These are phyloP conservation scores for Ceratobasidium sp. DNA, from an alignment of 1,284 basidiomycete genomes.

Conservation along the genomic window DNA sequence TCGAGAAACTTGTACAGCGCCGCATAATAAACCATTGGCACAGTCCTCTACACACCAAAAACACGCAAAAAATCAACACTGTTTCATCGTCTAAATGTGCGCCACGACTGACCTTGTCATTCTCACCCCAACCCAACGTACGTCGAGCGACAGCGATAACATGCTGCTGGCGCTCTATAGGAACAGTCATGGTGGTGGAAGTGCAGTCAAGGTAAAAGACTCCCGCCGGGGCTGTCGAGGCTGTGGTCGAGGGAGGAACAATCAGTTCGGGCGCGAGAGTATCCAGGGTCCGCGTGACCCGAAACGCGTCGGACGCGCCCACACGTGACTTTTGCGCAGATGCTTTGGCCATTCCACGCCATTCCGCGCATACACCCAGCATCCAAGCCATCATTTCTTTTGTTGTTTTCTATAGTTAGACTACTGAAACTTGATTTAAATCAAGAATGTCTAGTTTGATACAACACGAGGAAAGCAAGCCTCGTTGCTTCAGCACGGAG, in stretches of 20 bases:
- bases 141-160: slow-evolving; percentile 2
- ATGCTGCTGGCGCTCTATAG: not conserved
- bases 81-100: not conserved
- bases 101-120: slow-evolving; percentile 41
- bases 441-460: no score
- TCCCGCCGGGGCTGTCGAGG: not conserved
- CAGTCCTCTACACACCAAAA: not conserved
- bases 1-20: slow-evolving; percentile 29
- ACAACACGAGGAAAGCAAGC: no score
- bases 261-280: not conserved
- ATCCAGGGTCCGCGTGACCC: slow-evolving; percentile 33
- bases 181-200: not conserved
- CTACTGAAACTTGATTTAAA: no score
- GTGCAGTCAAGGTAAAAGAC: not conserved
- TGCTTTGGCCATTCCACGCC: no score
- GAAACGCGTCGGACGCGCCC: no score
- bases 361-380: no score
- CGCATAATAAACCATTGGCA: slow-evolving; percentile 37
- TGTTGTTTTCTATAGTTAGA: no score
- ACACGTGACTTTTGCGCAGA: no score
- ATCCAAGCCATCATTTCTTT: no score
- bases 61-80: not conserved
- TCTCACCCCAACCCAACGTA: slow-evolving; percentile 41
- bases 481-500: no score
- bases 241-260: slow-evolving; percentile 5